Percentiles rank a stretch among this genome's conserved stretches.
phyloP scores from a whole-genome alignment of 805 yeast genomes.

The Zygotorulaspora florentina region DNA sequence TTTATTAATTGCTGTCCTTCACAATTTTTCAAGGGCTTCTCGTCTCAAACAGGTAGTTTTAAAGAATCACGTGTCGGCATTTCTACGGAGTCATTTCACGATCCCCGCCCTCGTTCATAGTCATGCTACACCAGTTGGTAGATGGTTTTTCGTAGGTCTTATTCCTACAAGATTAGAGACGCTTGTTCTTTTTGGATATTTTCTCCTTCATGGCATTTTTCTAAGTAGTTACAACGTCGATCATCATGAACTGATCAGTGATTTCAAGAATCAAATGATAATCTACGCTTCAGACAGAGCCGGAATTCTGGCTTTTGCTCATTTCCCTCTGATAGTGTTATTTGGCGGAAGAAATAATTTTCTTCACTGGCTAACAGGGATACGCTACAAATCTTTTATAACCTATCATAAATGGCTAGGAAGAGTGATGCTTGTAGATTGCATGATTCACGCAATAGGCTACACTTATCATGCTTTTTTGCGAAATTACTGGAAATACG shows the following conservation, averaged over 20 bases:
- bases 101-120: slow-evolving; percentile 33
- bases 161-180: slow-evolving; percentile 39
- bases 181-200: slow-evolving; percentile 14
- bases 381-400: slow-evolving; percentile 60
- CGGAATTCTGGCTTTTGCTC: slow-evolving; percentile 43
- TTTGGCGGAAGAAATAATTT: slow-evolving; percentile 75
- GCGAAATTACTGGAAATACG: slow-evolving; percentile 7
- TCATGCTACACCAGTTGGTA: slow-evolving; percentile 41
- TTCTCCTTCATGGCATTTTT: slow-evolving; percentile 43
- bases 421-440: slow-evolving; percentile 37
- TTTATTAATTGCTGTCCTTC: slow-evolving; percentile 9
- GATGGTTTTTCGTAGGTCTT: slow-evolving; percentile 32
- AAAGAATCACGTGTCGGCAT: slow-evolving; percentile 9
- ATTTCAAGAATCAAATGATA: slow-evolving; percentile 18
- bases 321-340: slow-evolving; percentile 52
- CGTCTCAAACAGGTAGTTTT: slow-evolving; percentile 7
- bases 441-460: slow-evolving; percentile 38
- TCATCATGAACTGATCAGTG: slow-evolving; percentile 12
- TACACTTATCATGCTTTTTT: slow-evolving; percentile 37
- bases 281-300: slow-evolving; percentile 42
- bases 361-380: slow-evolving; percentile 54
- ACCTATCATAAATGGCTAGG: slow-evolving; percentile 60
- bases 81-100: slow-evolving; percentile 15
- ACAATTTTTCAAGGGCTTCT: slow-evolving; percentile 12
- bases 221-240: slow-evolving; percentile 17